phyloP scores from a whole-genome alignment of 2,329 filamentous ascomycete genomes.

The Falciphora oryzae region DNA sequence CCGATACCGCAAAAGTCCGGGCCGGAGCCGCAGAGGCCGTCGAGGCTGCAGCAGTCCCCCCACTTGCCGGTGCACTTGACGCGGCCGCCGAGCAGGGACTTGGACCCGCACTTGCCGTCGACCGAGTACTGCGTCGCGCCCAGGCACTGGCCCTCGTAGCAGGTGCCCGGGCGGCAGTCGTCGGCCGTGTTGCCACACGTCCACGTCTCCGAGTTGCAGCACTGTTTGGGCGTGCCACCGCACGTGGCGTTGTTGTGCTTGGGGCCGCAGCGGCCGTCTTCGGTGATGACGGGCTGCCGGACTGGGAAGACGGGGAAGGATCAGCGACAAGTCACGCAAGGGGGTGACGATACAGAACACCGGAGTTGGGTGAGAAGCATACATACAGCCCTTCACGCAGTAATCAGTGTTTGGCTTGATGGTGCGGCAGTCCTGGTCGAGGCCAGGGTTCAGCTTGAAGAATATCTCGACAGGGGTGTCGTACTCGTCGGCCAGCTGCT shows the following conservation, averaged over 20 bases:
- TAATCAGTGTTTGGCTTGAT: too few relatives aligned
- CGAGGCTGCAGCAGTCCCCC: slow-evolving; percentile 6
- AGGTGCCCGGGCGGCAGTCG: slow-evolving; percentile 2
- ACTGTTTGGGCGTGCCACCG: slow-evolving; percentile 20
- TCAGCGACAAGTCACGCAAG: too few relatives aligned
- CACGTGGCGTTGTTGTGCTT: slow-evolving; percentile 26
- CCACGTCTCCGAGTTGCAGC: slow-evolving; percentile 28
- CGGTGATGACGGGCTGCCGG: slow-evolving; percentile 20
- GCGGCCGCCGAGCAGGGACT: too few relatives aligned
- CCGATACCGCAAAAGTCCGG: background rate
- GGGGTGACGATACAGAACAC: too few relatives aligned
- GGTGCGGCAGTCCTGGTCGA: too few relatives aligned
- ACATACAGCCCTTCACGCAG: too few relatives aligned
- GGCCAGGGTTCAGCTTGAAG: too few relatives aligned
- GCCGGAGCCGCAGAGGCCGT: slow-evolving; percentile 1
- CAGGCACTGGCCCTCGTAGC: slow-evolving; percentile 4
- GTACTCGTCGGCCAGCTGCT: too few relatives aligned
- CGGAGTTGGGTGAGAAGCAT: too few relatives aligned
- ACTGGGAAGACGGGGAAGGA: too few relatives aligned
- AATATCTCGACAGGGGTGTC: too few relatives aligned
- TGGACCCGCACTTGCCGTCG: slow-evolving; percentile 1
- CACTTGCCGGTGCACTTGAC: slow-evolving; percentile 1
- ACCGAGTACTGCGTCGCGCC: background rate
- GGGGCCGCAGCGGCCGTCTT: slow-evolving; percentile 26
- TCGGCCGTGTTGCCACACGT: slow-evolving; percentile 21